These are phyloP conservation scores for Verbascum thapsus DNA, from an alignment of 257 asterid species.

Conservation along the genomic window DNA sequence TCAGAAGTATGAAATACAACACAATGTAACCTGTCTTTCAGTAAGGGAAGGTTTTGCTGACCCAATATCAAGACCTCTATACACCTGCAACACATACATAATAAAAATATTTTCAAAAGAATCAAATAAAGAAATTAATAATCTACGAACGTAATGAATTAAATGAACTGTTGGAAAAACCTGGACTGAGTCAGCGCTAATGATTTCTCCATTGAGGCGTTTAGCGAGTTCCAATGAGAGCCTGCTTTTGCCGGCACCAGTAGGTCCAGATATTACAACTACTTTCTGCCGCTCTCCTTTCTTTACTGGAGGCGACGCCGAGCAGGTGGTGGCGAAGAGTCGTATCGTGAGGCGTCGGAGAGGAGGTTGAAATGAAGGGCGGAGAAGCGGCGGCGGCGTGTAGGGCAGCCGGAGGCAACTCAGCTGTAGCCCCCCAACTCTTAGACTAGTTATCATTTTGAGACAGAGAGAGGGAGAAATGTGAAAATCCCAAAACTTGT, in stretches of 20 bases:
- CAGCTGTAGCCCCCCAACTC: conserved; percentile 47
- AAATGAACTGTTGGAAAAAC: conserved; percentile 29
- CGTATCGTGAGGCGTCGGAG: conserved; percentile 27
- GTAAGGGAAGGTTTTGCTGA: conserved; percentile 81
- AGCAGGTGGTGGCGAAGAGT: conserved; percentile 42
- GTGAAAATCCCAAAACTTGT: no score
- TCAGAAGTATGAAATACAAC: conserved; percentile 2
- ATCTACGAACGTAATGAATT: no score
- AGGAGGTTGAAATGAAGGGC: conserved; percentile 22
- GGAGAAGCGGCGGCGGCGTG: conserved; percentile 40
- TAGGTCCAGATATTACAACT: conserved; percentile 89
- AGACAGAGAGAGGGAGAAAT: neutral
- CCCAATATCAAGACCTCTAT: conserved; percentile 89
- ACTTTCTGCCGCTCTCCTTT: conserved; percentile 57
- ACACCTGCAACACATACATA: conserved; percentile 55
- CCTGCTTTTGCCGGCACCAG: conserved; percentile 96
- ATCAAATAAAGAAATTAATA: no score
- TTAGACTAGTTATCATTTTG: conserved; percentile 38
- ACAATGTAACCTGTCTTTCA: conserved; percentile 64
- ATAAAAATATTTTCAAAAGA: no score
- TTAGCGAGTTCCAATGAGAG: conserved; percentile 87
- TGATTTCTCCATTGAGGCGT: conserved; percentile 83
- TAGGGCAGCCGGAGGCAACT: conserved; percentile 50
- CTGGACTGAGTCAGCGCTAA: conserved; percentile 98
- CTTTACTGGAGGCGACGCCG: conserved; percentile 28